Evolutionary conservation across 2,329 filamentous ascomycete genomes (phyloP).

Genomic region (Aspergillus candidus): DNA sequence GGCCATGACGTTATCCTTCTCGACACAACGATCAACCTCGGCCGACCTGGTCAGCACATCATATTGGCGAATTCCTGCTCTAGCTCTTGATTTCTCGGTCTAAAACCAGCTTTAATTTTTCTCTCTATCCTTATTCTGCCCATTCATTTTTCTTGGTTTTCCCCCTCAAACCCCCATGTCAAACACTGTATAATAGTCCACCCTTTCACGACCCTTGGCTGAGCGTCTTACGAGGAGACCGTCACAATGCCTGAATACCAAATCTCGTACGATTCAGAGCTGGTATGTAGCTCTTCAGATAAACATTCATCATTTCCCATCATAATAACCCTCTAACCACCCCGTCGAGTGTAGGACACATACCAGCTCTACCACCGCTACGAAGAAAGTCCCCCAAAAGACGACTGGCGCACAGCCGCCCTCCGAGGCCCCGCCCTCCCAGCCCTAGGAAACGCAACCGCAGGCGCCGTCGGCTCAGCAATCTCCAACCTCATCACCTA

Average conservation of each 20-base stretch:
- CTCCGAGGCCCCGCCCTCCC: slow-evolving; percentile 50
- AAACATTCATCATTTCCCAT: neutral
- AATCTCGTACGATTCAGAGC: slow-evolving; percentile 54
- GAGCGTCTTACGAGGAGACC: slow-evolving; percentile 55
- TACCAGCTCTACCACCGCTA: slow-evolving; percentile 42
- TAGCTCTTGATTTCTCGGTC: no score
- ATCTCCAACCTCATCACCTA: slow-evolving; percentile 74
- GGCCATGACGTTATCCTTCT: neutral
- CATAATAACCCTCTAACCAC: neutral
- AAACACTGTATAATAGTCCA: no score
- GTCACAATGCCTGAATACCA: slow-evolving; percentile 59
- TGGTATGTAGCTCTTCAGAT: slow-evolving; percentile 11
- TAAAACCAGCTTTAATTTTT: no score
- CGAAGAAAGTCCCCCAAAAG: slow-evolving; percentile 25
- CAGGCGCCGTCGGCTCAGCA: slow-evolving; percentile 71
- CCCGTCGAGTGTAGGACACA: slow-evolving; percentile 26
- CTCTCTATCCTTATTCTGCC: no score
- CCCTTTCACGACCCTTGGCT: no score
- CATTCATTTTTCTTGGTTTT: no score
- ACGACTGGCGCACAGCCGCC: slow-evolving; percentile 28
- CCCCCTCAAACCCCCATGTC: no score
- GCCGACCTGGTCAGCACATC: neutral
- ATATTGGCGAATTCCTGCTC: no score
- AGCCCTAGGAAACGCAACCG: slow-evolving; percentile 73
- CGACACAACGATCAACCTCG: neutral